Evolutionary conservation across 2,329 filamentous ascomycete species (phyloP).

Genomic region (Monilinia fructicola): DNA sequence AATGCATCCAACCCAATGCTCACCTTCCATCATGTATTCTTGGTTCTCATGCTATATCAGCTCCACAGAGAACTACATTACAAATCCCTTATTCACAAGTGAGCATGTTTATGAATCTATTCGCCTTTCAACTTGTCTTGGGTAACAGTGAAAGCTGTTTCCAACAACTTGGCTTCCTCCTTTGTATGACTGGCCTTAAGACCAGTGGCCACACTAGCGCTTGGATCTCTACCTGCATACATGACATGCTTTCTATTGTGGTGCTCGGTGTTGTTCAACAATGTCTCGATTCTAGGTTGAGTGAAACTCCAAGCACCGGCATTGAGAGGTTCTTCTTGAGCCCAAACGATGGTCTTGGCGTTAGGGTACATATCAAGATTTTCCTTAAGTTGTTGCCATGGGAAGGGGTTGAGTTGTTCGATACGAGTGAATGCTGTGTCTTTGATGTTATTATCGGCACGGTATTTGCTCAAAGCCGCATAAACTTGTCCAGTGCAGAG

Average conservation of each 20-base stretch:
- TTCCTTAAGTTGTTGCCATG: slow-evolving; percentile 93
- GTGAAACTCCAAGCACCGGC: slow-evolving; percentile 95
- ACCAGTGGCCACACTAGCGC: slow-evolving; percentile 90
- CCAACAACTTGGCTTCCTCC: slow-evolving; percentile 84
- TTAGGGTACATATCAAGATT: slow-evolving; percentile 97
- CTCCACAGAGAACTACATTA: slow-evolving; percentile 19
- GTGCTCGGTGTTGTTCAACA: slow-evolving; percentile 88
- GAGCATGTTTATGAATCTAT: slow-evolving; percentile 29
- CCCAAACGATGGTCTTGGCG: slow-evolving; percentile 95
- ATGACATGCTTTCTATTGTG: slow-evolving; percentile 95
- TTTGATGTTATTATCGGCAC: slow-evolving; percentile 79
- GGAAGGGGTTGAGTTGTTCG: slow-evolving; percentile 98
- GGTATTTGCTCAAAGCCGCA: slow-evolving; percentile 85
- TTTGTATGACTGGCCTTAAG: slow-evolving; percentile 84
- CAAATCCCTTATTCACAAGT: not conserved
- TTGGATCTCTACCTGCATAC: slow-evolving; percentile 93
- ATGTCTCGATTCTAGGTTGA: slow-evolving; percentile 95
- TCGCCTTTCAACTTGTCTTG: slow-evolving; percentile 68
- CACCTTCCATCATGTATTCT: slow-evolving; percentile 6
- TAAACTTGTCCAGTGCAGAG: slow-evolving; percentile 96
- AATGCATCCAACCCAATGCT: slow-evolving; percentile 24
- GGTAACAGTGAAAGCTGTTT: slow-evolving; percentile 62
- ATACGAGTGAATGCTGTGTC: slow-evolving; percentile 92
- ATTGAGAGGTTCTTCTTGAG: slow-evolving; percentile 96
- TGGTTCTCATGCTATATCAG: not conserved